phyloP scores from a whole-genome alignment of 1,139 yeast species.

The Scheffersomyces parashehatae region DNA sequence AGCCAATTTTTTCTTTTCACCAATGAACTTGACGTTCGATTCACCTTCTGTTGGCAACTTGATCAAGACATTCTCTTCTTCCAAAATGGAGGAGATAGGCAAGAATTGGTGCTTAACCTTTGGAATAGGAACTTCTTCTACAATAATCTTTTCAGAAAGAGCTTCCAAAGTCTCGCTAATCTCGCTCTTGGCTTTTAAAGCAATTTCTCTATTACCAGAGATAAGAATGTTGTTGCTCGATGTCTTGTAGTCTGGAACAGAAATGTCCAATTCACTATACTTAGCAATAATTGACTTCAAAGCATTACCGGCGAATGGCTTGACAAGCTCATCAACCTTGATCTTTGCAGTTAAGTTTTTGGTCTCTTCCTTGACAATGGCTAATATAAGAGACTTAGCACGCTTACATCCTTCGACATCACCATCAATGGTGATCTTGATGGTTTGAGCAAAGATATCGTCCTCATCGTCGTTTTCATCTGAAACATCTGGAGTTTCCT shows the following conservation, averaged over 20 bases:
- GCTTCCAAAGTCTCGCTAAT: slow-evolving; percentile 48
- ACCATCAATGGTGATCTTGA: slow-evolving; percentile 73
- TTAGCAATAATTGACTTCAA: slow-evolving; percentile 23
- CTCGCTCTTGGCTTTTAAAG: slow-evolving; percentile 48
- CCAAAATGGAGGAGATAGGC: slow-evolving; percentile 47
- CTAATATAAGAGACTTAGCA: slow-evolving; percentile 70
- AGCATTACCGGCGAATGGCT: slow-evolving; percentile 51
- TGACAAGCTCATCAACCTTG: slow-evolving; percentile 44
- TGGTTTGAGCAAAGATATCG: slow-evolving; percentile 54
- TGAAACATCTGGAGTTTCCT: slow-evolving; percentile 21
- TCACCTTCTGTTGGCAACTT: slow-evolving; percentile 52
- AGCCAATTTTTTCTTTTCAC: slow-evolving; percentile 55
- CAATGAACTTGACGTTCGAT: slow-evolving; percentile 61
- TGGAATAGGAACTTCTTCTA: slow-evolving; percentile 46
- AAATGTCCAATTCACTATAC: slow-evolving; percentile 29
- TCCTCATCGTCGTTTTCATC: slow-evolving; percentile 30
- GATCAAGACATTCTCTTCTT: slow-evolving; percentile 62
- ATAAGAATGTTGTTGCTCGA: slow-evolving; percentile 35
- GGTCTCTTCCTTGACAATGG: slow-evolving; percentile 76
- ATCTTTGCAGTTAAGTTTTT: slow-evolving; percentile 55
- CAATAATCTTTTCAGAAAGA: slow-evolving; percentile 38
- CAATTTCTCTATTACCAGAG: slow-evolving; percentile 66
- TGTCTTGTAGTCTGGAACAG: slow-evolving; percentile 38
- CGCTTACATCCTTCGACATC: slow-evolving; percentile 79
- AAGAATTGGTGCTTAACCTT: slow-evolving; percentile 45